Evolutionary conservation across 352 stramenopile genomes (phyloP), one percentile per base, ranked within the genome.

Genomic region (Pythium folliculosum): DNA sequence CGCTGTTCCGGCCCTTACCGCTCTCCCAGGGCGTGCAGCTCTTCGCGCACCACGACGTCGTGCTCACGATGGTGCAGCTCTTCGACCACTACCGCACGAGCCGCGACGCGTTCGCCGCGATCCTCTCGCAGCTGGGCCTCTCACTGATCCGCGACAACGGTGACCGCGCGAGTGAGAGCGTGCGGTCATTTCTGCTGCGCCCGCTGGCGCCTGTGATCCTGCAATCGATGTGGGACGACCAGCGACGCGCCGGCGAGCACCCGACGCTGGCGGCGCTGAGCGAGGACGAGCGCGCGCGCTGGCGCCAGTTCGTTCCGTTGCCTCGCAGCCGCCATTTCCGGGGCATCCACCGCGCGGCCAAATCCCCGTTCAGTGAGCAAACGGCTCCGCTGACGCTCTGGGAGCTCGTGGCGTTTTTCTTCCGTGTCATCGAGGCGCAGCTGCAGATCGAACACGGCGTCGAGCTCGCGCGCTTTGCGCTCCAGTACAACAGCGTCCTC

Each of bases 401-500:
- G 49, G 49, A 56, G 27, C 23, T 56, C 5, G 17, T 56, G 3
- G 25, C 40, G 10, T 16, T 56, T 22, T 56, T 56, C 49, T 56
- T 56, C 27, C 49, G 49, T 27, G 22, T 56, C 25, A 1, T 56
- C 16, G 49, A 56, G 30, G 49, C 49, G 21, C 12, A 40, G 19
- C 3, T 56, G 21, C 17, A 47, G 30, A 47, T 57, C 17, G 51
- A 57, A 4, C 30, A 57, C 51, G 51, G 32, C 32, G 51, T 47
- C 6, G 9, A 13, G 13, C 51, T 58, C 32, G 27, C 51, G 38
- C 30, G 32, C 1, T 58, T 58, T 32, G 38, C 32, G 19, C 51
- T 58, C n/a, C 51, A 47, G 14, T 58, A 58, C 51, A 45, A 47
- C 51, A n/a, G 30, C 32, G 17, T 58, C 9, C 19, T 58, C 25